Evolutionary conservation across 176 grass and related monocot species (phyloP), one percentile per base, ranked within the genome.

Genomic region (Oryza australiensis): DNA sequence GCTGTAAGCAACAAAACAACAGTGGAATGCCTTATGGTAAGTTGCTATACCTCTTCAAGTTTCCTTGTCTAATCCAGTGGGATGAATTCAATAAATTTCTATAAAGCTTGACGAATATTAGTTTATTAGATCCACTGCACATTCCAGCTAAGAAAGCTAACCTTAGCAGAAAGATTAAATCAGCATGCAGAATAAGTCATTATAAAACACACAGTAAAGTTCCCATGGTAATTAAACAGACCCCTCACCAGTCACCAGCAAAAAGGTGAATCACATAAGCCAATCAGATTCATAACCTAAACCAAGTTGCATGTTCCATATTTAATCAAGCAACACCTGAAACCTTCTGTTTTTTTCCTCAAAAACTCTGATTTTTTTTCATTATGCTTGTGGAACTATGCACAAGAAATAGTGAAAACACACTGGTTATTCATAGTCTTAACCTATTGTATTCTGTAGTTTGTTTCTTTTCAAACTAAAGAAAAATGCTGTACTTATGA

Each of bases 131-230:
- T 42, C 32, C 2, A 62, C 15, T 82, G 67, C 68, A 43, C 24
- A 24, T 62, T 60, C 60, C 79, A 82, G 79, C 15, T 10, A 42
- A 64, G 9, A 62, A 22, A 79, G 9, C 41, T 48, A 34, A 55
- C 24, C 26, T 59, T 73, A 43, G 18, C 37, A 83, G 59, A 38
- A 83, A 73, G 43, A 66, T 9, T 66, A 51, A 83, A 64, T 7
- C 69, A 74, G 70, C 1, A 4, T 8, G 6, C 37, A 64, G 26
- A 18, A 22, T 32, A 73, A 46, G 35, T 22, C 73, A 35, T 15
- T 75, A 13, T 8, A 74, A 12, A 5, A 75, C 22, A 35, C 35
- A 75, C 40, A 34, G 3, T 37, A 3, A 57, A 59, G 49, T 57
- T 33, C 72, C 72, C 3, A 22, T 68, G 33, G 66, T 74, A 74